Evolutionary conservation across 371 early-diverging fungal species (phyloP).

Genomic region (Apophysomyces trapeziformis): DNA sequence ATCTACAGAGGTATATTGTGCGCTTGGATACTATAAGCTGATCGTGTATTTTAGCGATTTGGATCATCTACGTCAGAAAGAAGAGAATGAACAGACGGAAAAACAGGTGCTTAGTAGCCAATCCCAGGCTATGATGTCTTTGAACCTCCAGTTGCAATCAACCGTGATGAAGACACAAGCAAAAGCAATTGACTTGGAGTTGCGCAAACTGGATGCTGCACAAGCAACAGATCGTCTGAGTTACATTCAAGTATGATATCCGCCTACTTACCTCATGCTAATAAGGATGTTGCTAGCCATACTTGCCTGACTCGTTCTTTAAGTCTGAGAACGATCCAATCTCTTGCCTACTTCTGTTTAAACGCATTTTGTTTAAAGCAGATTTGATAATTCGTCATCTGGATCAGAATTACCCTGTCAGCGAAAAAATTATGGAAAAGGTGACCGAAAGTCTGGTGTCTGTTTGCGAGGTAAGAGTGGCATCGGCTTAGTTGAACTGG

Average conservation of each 20-base stretch:
- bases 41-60: constrained; percentile 52
- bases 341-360: constrained; percentile 73
- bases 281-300: constrained; percentile 55
- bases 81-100: constrained; percentile 60
- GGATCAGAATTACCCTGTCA: constrained; percentile 68
- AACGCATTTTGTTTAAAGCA: constrained; percentile 82
- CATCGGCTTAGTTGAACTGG: neutral
- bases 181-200: constrained; percentile 88
- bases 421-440: constrained; percentile 60
- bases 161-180: constrained; percentile 87
- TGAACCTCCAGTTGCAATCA: constrained; percentile 81
- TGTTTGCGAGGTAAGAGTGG: constrained; percentile 53
- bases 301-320: constrained; percentile 86
- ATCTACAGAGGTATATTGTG: constrained; percentile 64
- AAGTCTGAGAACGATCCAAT: constrained; percentile 82
- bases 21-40: neutral
- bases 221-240: constrained; percentile 83
- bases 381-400: constrained; percentile 78
- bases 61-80: constrained; percentile 68
- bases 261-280: neutral
- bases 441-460: constrained; percentile 56
- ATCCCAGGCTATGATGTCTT: constrained; percentile 83
- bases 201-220: constrained; percentile 82
- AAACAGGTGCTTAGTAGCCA: constrained; percentile 63
- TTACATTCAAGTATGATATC: constrained; percentile 49